These are phyloP conservation scores for Geranium incanum DNA, from an alignment of 441 rosid genomes.

Conservation along the genomic window DNA sequence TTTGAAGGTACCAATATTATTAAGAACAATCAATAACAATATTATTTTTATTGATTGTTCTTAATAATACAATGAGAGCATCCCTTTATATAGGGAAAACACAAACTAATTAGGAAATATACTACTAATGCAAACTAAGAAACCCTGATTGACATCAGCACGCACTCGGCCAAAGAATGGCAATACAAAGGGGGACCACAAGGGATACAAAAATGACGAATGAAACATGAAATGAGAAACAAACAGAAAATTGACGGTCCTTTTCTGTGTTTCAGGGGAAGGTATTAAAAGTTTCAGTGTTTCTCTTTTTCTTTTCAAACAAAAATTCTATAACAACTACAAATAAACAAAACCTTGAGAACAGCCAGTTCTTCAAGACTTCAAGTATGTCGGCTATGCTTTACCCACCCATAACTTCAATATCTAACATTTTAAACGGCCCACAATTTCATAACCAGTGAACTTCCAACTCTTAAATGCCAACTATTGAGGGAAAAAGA, in stretches of 20 bases:
- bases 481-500: background rate
- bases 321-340: background rate
- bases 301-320: background rate
- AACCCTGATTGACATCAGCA: no score
- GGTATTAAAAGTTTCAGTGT: background rate
- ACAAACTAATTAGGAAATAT: no score
- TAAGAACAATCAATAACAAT: no score
- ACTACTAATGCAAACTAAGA: no score
- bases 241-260: background rate
- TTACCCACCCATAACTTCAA: background rate
- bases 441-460: background rate
- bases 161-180: no score
- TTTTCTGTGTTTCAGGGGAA: background rate
- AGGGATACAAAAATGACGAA: no score
- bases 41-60: no score
- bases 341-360: background rate
- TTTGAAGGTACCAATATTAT: no score
- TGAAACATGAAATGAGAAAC: background rate
- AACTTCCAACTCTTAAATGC: background rate
- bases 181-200: no score
- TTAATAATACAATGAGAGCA: no score
- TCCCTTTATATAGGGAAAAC: no score
- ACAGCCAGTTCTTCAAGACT: constrained; percentile 1
- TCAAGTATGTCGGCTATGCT: background rate
- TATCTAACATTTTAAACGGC: background rate